phyloP scores from a whole-genome alignment of 352 stramenopile genomes.

The Pythium rhizo-oryzae region DNA sequence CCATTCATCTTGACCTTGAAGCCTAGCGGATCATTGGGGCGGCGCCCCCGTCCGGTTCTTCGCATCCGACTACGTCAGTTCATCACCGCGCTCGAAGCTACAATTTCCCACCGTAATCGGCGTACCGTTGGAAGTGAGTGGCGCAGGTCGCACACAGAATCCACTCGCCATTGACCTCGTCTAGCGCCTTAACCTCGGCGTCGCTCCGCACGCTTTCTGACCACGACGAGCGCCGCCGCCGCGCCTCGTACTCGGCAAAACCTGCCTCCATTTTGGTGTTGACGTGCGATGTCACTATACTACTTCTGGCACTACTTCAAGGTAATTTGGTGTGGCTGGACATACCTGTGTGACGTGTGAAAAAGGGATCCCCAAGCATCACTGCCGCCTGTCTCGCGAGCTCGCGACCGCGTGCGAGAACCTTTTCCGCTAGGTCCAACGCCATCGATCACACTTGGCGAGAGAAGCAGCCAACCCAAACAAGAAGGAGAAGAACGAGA shows the following conservation, averaged over 20 bases:
- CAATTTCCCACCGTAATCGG: neutral
- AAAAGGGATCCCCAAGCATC: neutral
- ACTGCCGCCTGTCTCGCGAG: constrained; percentile 1
- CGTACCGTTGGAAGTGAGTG: constrained; percentile 54
- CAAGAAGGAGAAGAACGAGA: constrained; percentile 6
- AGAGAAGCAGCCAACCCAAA: constrained; percentile 21
- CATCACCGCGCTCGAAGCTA: neutral
- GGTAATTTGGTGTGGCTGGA: constrained; percentile 1
- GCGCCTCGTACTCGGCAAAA: constrained; percentile 40
- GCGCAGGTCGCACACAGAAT: constrained; percentile 66
- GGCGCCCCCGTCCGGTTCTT: constrained; percentile 53
- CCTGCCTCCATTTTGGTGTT: neutral
- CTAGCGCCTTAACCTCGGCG: constrained; percentile 51
- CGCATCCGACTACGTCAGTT: neutral
- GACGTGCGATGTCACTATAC: constrained; percentile 10
- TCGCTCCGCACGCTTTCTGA: constrained; percentile 54
- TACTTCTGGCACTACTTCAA: neutral
- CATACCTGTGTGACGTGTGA: constrained; percentile 20
- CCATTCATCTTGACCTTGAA: constrained; percentile 83
- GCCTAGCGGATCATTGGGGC: constrained; percentile 61
- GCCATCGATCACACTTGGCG: constrained; percentile 14
- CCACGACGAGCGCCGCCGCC: constrained; percentile 54
- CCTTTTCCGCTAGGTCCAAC: constrained; percentile 10
- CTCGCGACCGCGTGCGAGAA: neutral
- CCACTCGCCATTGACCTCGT: constrained; percentile 66